Base-by-base conservation (phyloP, 176 grass and related monocot species). In the Urochloa ruziziensis region DNA sequence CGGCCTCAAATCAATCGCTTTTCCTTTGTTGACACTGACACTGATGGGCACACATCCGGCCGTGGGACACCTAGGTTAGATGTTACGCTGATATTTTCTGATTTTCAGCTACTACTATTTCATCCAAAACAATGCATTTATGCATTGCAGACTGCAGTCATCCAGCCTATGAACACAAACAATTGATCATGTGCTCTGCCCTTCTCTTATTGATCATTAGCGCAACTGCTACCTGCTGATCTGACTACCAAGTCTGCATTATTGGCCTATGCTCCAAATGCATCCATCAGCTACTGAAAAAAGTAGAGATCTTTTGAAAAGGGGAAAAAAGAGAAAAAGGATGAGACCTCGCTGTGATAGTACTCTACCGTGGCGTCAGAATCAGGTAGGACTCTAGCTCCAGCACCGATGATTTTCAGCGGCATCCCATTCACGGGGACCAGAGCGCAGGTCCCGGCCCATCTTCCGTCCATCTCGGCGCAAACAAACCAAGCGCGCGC, bases 351-450 rank as follows among this genome's bases (percentile, higher is more conserved):
- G 70, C 47, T 23, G 70, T 28, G 35, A 47, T 33, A 73, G 33
- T 24, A 7, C 49, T 39, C 21, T 4, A 75, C 73, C 43, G 21
- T n/a, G 21, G 40, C 61, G 53, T 86, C 74, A 40, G 54, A 39
- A 52, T 84, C 30, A 7, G 67, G 59, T 19, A 10, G 67, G 59
- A 68, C 1, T n/a, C 65, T 36, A 21, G 21, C 19, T 25, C 2
- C 15, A 62, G n/a, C 16, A 6, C 17, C 23, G 48, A 49, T 39
- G n/a, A n/a, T 67, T 78, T 65, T 47, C 59, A 52, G 6, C 69
- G 52, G 52, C 77, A 46, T 89, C 87, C 32, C 74, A 46, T 40
- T 79, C 81, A 28, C 29, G 28, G 27, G 44, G 71, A 29, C 71
- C 60, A 11, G n/a, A 7, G 28, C 32, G 27, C 32, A 14, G 37